Conservation (phyloP, 1,139 yeast genomes). For the Lipomyces yarrowii region DNA sequence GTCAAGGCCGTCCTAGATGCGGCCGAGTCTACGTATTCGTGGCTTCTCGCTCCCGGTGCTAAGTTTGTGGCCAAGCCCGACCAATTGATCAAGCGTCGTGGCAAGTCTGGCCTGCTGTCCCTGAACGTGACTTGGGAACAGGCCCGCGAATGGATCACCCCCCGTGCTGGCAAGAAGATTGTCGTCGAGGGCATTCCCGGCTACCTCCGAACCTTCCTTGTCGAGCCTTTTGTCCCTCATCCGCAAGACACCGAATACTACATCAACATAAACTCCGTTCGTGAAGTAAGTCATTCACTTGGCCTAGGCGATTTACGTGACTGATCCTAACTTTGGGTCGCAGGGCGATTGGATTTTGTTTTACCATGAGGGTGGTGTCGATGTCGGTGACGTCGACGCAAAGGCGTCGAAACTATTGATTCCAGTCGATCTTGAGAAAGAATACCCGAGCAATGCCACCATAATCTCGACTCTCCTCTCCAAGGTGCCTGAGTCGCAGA, state of each 20-base stretch:
- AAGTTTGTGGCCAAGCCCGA: conserved; percentile 52
- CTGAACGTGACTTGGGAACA: conserved; percentile 51
- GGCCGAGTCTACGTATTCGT: conserved; percentile 48
- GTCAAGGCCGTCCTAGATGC: conserved; percentile 41
- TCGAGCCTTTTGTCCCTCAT: conserved; percentile 53
- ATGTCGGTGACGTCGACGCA: conserved; percentile 53
- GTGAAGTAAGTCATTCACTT: conserved; percentile 38
- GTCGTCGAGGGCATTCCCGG: conserved; percentile 49
- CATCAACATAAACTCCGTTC: conserved; percentile 52
- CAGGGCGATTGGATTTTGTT: conserved; percentile 51
- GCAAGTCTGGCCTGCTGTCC: conserved; percentile 51
- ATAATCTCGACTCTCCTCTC: conserved; percentile 43
- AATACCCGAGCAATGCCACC: conserved; percentile 47
- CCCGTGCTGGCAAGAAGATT: conserved; percentile 48
- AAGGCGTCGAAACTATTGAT: conserved; percentile 50
- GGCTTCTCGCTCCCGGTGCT: conserved; percentile 46
- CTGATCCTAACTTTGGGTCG: neutral
- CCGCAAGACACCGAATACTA: conserved; percentile 51
- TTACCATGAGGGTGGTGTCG: conserved; percentile 54
- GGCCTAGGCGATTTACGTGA: too few species aligned
- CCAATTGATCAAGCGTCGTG: conserved; percentile 52
- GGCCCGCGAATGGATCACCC: conserved; percentile 48
- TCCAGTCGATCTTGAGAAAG: conserved; percentile 48
- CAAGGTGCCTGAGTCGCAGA: conserved; percentile 48
- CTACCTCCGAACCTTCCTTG: conserved; percentile 47